Evolutionary conservation across 495 filamentous ascomycete genomes (phyloP), one percentile per base, ranked within the genome.

Genomic region (Friedmanniomyces simplex): DNA sequence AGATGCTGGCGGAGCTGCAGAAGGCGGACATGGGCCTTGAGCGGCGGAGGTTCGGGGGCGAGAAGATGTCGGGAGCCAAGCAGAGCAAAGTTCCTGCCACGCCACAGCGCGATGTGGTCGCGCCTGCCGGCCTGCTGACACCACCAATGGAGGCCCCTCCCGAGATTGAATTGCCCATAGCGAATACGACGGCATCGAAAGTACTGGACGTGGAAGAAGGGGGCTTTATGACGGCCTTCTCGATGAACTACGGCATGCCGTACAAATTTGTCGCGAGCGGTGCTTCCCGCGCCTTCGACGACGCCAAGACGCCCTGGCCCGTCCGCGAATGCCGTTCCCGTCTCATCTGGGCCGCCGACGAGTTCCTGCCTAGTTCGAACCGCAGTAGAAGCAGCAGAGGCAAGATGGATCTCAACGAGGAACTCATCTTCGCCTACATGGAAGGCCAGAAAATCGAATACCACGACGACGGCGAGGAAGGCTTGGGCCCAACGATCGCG

Each of bases 391-490:
- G 39, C 39, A 51, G 65, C 0, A 52, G 62, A 0, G 53, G 61
- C 2, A 71, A 62, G 52, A 62, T 62, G 47, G 71, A 71, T 10
- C 86, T 86, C 66, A 95, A 96, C 64, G 90, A 96, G 64, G 63
- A 88, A 8, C 77, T 95, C 0, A 74, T 79, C 0, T 70, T 95
- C 0, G 89, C 86, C 0, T 96, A 91, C 63, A 82, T 91, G 58
- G 79, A 89, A 63, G 69, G 74, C 0, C 80, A 66, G 50, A 61
- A 59, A 26, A 24, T 55, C 24, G 65, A 93, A 83, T 89, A 80
- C 57, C 90, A 96, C 54, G 89, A 94, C 63, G 90, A 96, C 57
- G 90, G 90, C 0, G 90, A 96, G 67, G 70, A 66, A 0, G 79
- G 80, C 0, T 75, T 95, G 1, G 89, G 88, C 0, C 84, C 87